These are phyloP conservation scores for Globisporangium recalcitrans DNA, from an alignment of 352 stramenopile genomes.

Conservation along the genomic window DNA sequence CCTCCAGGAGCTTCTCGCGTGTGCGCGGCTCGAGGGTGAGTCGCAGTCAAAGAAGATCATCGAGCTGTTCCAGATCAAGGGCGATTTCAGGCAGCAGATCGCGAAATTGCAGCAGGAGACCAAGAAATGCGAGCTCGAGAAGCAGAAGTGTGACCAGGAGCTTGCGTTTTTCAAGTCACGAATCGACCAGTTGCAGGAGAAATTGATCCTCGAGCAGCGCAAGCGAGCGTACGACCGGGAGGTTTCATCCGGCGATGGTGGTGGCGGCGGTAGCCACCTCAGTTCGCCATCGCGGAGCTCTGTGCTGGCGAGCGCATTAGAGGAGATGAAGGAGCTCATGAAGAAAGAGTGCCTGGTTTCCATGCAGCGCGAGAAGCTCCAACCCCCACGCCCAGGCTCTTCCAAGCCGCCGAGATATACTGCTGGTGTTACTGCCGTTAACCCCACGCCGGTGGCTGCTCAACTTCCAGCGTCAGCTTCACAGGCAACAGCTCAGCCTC, in stretches of 20 bases:
- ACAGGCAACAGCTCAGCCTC: constrained; percentile 3
- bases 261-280: constrained; percentile 7
- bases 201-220: constrained; percentile 37
- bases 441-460: not conserved
- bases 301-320: constrained; percentile 27
- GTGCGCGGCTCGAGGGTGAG: constrained; percentile 27
- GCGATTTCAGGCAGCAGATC: constrained; percentile 28
- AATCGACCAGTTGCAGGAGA: constrained; percentile 38
- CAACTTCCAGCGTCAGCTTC: not conserved
- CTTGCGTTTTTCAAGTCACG: constrained; percentile 28
- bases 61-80: constrained; percentile 27
- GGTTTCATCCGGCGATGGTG: constrained; percentile 8
- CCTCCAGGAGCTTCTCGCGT: constrained; percentile 25
- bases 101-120: constrained; percentile 35
- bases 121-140: constrained; percentile 32
- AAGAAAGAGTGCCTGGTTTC: constrained; percentile 27
- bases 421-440: not conserved
- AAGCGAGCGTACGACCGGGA: constrained; percentile 52
- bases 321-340: constrained; percentile 33
- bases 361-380: constrained; percentile 31
- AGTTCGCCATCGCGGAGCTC: constrained; percentile 20
- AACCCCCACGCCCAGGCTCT: constrained; percentile 4
- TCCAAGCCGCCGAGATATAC: constrained; percentile 11
- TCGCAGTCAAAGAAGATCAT: constrained; percentile 24
- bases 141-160: constrained; percentile 47